Conservation (phyloP, 371 early-diverging fungal genomes). For the Phascolomyces articulosus region DNA sequence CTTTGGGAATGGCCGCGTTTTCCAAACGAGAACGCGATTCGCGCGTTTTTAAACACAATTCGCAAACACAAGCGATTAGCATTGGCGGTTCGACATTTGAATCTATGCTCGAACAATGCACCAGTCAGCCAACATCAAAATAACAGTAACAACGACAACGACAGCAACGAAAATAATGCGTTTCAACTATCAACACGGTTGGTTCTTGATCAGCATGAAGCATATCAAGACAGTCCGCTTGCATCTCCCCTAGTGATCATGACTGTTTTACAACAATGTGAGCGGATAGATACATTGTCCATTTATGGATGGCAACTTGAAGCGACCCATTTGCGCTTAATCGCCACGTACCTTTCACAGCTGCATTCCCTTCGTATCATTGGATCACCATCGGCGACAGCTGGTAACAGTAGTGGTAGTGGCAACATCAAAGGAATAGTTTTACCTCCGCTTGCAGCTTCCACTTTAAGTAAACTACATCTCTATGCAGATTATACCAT, state of each 20-base stretch:
- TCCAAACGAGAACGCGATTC: conserved; percentile 19
- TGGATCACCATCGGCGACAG: conserved; percentile 13
- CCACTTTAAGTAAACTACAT: conserved; percentile 18
- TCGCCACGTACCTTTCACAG: conserved; percentile 13
- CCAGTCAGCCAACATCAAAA: neutral
- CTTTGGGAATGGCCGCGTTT: conserved; percentile 39
- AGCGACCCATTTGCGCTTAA: conserved; percentile 21
- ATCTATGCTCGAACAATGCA: conserved; percentile 19
- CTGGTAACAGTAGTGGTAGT: neutral
- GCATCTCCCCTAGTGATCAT: conserved; percentile 21
- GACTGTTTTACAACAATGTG: conserved; percentile 27
- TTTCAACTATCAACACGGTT: conserved; percentile 9
- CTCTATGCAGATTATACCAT: conserved; percentile 29
- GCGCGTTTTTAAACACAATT: conserved; percentile 19
- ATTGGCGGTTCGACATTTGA: conserved; percentile 25
- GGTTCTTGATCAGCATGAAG: conserved; percentile 1
- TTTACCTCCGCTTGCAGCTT: neutral
- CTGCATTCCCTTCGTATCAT: conserved; percentile 27
- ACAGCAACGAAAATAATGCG: conserved; percentile 14
- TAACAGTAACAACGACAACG: neutral
- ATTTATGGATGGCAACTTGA: conserved; percentile 47
- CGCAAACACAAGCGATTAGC: conserved; percentile 7
- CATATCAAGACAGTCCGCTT: conserved; percentile 13
- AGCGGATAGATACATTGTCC: conserved; percentile 27
- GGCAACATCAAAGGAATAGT: conserved; percentile 14